phyloP scores from a whole-genome alignment of 345 rosid genomes.

The Carallia brachiata region DNA sequence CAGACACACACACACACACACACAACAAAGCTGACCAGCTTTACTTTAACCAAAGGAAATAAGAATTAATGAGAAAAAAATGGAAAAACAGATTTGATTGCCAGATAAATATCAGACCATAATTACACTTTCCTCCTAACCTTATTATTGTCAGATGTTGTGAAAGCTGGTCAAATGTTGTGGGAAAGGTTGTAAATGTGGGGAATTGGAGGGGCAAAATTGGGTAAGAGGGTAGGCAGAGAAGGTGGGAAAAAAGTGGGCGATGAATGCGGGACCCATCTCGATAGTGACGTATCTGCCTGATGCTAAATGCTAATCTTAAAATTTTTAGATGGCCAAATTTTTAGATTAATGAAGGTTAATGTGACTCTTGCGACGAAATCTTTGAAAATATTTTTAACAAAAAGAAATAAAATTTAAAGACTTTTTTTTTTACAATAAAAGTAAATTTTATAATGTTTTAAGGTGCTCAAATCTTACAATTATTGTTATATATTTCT shows the following conservation, averaged over 20 bases:
- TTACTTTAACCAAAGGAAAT: neutral
- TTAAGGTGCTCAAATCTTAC: no score
- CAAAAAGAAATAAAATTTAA: no score
- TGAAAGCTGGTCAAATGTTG: constrained; percentile 10
- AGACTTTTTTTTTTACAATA: no score
- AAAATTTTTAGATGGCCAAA: no score
- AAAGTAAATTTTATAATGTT: no score
- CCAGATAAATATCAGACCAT: neutral
- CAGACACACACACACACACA: no score
- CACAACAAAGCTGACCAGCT: constrained; percentile 16
- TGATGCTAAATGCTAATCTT: neutral
- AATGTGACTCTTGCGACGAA: no score
- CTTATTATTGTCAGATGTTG: neutral
- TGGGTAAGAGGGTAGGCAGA: constrained; percentile 22
- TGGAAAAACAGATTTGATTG: neutral
- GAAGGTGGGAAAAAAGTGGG: constrained; percentile 8
- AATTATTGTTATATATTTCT: no score
- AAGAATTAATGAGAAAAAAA: neutral
- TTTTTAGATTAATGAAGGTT: no score
- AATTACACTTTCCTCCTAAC: neutral
- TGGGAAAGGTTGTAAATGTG: neutral
- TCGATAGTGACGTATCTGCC: constrained; percentile 36
- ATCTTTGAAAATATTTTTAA: no score
- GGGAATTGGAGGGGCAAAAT: neutral
- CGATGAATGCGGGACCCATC: constrained; percentile 22